Base-by-base conservation (phyloP, 257 asterid genomes). In the Penstemon davidsonii region DNA sequence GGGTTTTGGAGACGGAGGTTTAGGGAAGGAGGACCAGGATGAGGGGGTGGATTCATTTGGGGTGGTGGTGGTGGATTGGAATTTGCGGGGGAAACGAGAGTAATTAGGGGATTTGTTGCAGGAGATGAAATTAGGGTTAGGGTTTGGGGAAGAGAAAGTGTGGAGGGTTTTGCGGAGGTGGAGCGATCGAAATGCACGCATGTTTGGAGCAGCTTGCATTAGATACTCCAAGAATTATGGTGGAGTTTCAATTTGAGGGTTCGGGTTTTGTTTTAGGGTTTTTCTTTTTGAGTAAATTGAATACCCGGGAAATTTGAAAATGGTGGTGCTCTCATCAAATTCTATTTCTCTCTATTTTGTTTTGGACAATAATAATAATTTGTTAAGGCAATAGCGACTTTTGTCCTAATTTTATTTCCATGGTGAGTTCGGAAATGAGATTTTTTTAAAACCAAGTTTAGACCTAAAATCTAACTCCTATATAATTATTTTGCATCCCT, bases 141-240 rank as follows among this genome's bases (percentile, higher is more conserved):
- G 79, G 56, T 37, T 62, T 37, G 10, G 62, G 9, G 73, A 39
- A 13, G 84, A 70, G 66, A 74, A 73, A 47, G 49, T n/a, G 52
- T 70, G 69, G 42, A 84, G 73, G 70, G 72, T 78, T 68, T 71
- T 80, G 71, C 72, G 71, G 77, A 78, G 76, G 71, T 65, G 69
- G 70, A 89, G 76, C 11, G 78, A 71, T 60, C 88, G 86, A 49
- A 89, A 64, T 60, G 84, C 68, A 44, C 72, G 75, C 98, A 92
- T 92, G 38, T 66, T 71, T 51, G 74, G 9, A 59, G 72, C 62
- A 59, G 72, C 62, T 78, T 82, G 93, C 87, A 84, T 77, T 45
- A 19, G 18, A 4, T 3, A 38, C 18, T 49, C 40, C 15, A n/a
- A 38, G 33, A 70, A 58, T 7, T 7, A 25, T 25, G 70, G 62